Evolutionary conservation across 176 grass and related monocot genomes (phyloP), one percentile per base, ranked within the genome.

Genomic region (Neostapfia colusana): DNA sequence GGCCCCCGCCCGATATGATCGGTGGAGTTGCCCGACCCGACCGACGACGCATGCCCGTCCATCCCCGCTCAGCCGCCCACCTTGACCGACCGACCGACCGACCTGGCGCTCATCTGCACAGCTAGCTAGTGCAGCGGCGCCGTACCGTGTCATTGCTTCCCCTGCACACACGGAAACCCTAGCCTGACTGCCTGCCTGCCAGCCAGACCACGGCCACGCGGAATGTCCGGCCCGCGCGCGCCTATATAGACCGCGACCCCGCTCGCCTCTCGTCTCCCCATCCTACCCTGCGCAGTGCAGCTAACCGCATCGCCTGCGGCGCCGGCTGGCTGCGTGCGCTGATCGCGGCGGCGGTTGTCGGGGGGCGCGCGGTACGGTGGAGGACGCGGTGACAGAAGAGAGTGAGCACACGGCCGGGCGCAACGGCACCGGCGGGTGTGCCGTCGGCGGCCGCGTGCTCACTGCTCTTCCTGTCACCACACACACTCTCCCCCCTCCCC

Each of bases 361-460:
- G 37, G 63, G 49, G 26, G 2, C 39, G 31, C 10, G 37, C 39
- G n/a, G 20, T 5, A 6, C 5, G 50, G 2, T 54, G 0, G 50
- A 18, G 87, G 14, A 78, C 42, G 31, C 67, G 82, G 73, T 89
- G 87, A 89, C 87, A 89, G 87, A 89, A 89, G 87, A 89, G 87
- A 89, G 87, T 85, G 87, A 89, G 87, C 87, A 89, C 87, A 78
- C 87, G 82, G 87, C 78, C 86, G 86, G 81, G 74, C 78, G 36
- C 74, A 40, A 73, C 87, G 82, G 82, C 87, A 89, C 83, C 83
- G 73, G 15, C 43, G 75, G 31, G 76, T 74, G 86, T 89, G 87
- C 83, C 82, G 87, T 89, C 82, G 83, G 83, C 83, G 78, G 83
- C 62, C 79, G 87, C 87, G 87, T 89, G 83, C 87, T 89, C 83